phyloP scores from a whole-genome alignment of 805 yeast genomes.

The Hermanozyma aechmeae region DNA sequence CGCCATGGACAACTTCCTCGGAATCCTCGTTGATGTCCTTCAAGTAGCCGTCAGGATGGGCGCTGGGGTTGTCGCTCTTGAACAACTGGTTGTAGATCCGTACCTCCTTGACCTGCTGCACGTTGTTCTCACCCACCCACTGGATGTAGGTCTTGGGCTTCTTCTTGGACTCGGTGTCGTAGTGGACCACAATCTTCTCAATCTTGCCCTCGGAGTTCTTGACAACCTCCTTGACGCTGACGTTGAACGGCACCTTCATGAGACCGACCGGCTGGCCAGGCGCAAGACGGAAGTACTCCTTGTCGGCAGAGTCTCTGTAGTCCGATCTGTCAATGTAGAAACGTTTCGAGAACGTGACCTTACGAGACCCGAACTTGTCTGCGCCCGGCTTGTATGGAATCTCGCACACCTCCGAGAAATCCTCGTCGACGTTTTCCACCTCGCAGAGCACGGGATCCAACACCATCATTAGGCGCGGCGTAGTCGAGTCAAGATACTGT shows the following conservation, averaged over 20 bases:
- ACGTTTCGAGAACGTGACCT: conserved; percentile 65
- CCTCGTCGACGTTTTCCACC: conserved; percentile 73
- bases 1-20: conserved; percentile 54
- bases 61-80: conserved; percentile 82
- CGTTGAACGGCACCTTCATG: conserved; percentile 79
- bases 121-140: conserved; percentile 76
- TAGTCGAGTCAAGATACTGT: conserved; percentile 75
- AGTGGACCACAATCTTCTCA: conserved; percentile 64
- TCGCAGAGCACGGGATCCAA: conserved; percentile 79
- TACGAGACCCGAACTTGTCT: conserved; percentile 48
- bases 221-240: conserved; percentile 61
- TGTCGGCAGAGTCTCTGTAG: conserved; percentile 50
- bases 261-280: conserved; percentile 94
- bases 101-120: conserved; percentile 59
- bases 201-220: conserved; percentile 57
- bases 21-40: conserved; percentile 76
- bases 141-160: conserved; percentile 96
- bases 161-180: conserved; percentile 53
- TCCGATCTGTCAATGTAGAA: conserved; percentile 85
- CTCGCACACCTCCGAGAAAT: conserved; percentile 56
- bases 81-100: conserved; percentile 84
- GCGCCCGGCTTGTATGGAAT: conserved; percentile 89
- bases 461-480: conserved; percentile 92
- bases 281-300: conserved; percentile 86
- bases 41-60: conserved; percentile 81